These are phyloP conservation scores for Globisporangium ultimum DNA, from an alignment of 352 stramenopile species.

Conservation along the genomic window DNA sequence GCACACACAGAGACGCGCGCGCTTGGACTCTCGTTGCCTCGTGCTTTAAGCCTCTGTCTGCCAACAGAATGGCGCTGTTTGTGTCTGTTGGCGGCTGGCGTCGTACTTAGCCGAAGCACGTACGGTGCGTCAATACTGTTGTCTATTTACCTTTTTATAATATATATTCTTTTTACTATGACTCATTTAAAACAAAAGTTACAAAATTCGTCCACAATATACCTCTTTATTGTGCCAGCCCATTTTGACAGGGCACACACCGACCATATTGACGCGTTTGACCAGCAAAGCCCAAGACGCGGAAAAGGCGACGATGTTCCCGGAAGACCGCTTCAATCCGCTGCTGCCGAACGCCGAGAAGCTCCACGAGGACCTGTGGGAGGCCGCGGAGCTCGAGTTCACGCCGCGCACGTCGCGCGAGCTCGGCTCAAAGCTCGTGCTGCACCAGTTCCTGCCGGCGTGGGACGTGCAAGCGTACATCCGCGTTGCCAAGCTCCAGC, in stretches of 20 bases:
- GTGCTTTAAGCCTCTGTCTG: constrained; percentile 13
- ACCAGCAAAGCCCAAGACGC: constrained; percentile 5
- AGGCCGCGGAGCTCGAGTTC: constrained; percentile 43
- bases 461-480: constrained; percentile 86
- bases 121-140: not conserved
- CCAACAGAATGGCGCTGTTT: constrained; percentile 11
- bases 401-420: constrained; percentile 69
- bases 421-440: constrained; percentile 58
- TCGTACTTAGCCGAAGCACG: constrained; percentile 10
- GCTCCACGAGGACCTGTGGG: constrained; percentile 64
- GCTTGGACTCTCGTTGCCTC: constrained; percentile 7
- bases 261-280: not conserved
- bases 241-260: too few relatives aligned
- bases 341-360: constrained; percentile 63
- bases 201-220: too few relatives aligned
- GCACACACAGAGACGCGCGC: constrained; percentile 2
- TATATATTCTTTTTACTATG: not conserved
- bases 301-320: constrained; percentile 47
- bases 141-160: too few relatives aligned
- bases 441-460: constrained; percentile 83
- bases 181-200: too few relatives aligned
- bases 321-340: constrained; percentile 79
- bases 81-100: constrained; percentile 10
- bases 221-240: not conserved
- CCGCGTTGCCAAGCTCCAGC: constrained; percentile 61